Evolutionary conservation across 2,329 filamentous ascomycete genomes (phyloP), one percentile per base, ranked within the genome.

Genomic region (Colletotrichum incanum): DNA sequence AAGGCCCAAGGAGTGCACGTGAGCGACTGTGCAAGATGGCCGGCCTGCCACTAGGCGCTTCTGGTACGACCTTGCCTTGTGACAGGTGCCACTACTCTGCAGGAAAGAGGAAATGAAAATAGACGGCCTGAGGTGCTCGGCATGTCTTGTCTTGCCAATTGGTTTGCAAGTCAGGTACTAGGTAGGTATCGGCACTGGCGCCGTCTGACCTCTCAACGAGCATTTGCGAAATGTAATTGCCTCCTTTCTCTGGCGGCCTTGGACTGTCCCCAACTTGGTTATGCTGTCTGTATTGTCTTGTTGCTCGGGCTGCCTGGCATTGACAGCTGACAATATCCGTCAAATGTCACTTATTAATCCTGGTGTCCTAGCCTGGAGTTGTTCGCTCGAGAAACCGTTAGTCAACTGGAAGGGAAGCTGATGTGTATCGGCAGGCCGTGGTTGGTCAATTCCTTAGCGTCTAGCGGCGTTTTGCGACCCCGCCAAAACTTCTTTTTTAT

Each of bases 391-490:
- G 34, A 71, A 71, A 55, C 26, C 28, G 60, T 70, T 67, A 71
- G 70, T 73, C 73, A 71, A 70, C 58, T 34, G 52, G n/a, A 62
- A 65, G 34, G 34, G 61, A 61, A 63, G 70, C 65, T 37, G 66
- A 64, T 71, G 63, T 64, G 67, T 80, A 80, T 80, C 78, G 74
- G 74, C 60, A 69, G 59, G 49, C 64, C 73, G 62, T 79, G 77
- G 80, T 80, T 80, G 79, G 79, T 39, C 79, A 80, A 80, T 80
- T 76, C 76, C 70, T 54, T 60, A 28, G 28, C 54, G 28, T 39
- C 61, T 69, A 69, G 65, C 59, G 52, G 65, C 52, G 59, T 64
- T 72, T 64, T 52, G 65, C 50, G 59, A 69, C 69, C 65, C 58
- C 52, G 45, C 69, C 59, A 64, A 64, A 41, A 16, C 18, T 60